These are phyloP conservation scores for Penicillium frequentans DNA, from an alignment of 2,329 filamentous ascomycete genomes.

Conservation along the genomic window DNA sequence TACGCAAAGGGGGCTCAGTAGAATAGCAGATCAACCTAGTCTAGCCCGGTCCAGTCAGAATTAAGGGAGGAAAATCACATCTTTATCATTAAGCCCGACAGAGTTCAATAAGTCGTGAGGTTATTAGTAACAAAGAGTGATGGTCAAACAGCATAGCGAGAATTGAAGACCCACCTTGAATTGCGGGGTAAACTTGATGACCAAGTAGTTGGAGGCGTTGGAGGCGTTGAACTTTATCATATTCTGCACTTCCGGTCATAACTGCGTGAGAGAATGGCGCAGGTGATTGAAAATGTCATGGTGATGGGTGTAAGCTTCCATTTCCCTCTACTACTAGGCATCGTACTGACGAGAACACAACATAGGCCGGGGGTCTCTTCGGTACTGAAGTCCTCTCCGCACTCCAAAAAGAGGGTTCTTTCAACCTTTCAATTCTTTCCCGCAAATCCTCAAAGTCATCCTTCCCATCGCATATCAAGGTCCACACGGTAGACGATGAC, in stretches of 20 bases:
- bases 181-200: not conserved
- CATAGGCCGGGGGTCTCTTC: conserved; percentile 4
- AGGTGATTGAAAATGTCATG: conserved; percentile 2
- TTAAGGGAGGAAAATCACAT: too few relatives aligned
- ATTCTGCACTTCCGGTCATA: not conserved
- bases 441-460: not conserved
- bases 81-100: too few relatives aligned
- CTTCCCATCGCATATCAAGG: not conserved
- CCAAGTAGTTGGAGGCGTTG: not conserved
- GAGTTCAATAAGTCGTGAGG: too few relatives aligned
- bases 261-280: not conserved
- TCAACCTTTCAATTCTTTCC: conserved; percentile 3
- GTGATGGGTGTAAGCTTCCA: not conserved
- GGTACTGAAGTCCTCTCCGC: not conserved
- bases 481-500: not conserved
- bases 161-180: not conserved
- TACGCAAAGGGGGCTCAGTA: too few relatives aligned
- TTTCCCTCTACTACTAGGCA: not conserved
- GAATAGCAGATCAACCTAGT: too few relatives aligned
- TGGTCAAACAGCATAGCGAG: too few relatives aligned
- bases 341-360: not conserved
- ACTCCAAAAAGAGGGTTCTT: not conserved
- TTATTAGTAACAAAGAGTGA: too few relatives aligned
- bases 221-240: not conserved
- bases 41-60: too few relatives aligned